phyloP scores from a whole-genome alignment of 2,329 filamentous ascomycete species.

The Fusarium brevicatenulatum region DNA sequence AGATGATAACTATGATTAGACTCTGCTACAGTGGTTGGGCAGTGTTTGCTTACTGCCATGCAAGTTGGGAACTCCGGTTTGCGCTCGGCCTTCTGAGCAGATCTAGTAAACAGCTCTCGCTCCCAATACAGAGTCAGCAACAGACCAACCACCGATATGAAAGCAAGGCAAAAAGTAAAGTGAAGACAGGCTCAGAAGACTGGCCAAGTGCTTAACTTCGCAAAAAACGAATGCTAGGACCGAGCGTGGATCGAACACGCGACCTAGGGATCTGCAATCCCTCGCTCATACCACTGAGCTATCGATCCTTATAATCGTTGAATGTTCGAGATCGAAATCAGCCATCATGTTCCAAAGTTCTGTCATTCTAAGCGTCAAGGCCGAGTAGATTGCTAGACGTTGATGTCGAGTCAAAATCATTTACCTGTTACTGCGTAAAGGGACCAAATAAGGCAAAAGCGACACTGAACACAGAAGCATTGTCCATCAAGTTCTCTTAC shows the following conservation, averaged over 20 bases:
- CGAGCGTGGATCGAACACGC: constrained; percentile 1
- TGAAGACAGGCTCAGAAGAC: no score
- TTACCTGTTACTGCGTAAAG: no score
- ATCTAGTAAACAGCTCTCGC: fast-evolving
- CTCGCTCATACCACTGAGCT: constrained; percentile 17
- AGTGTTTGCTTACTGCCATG: background rate
- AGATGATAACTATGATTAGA: no score
- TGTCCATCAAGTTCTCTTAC: no score
- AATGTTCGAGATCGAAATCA: fast-evolving
- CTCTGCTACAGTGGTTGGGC: no score
- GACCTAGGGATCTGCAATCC: constrained; percentile 17
- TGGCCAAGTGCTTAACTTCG: fast-evolving
- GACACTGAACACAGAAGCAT: no score
- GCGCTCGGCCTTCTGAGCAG: no score
- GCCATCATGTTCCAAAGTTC: fast-evolving
- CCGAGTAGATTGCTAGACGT: no score
- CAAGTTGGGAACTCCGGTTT: no score
- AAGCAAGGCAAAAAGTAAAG: background rate
- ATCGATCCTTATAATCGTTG: background rate
- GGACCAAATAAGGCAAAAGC: no score
- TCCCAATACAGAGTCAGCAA: background rate
- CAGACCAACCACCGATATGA: background rate
- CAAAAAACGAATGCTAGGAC: background rate
- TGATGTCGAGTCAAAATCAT: no score
- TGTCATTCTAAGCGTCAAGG: no score